A percentile compares a stretch with the other conserved stretches of the same genome.
Evolutionary conservation across 140 eudicot genomes (phyloP).

Genomic region (Stevia rebaudiana): DNA sequence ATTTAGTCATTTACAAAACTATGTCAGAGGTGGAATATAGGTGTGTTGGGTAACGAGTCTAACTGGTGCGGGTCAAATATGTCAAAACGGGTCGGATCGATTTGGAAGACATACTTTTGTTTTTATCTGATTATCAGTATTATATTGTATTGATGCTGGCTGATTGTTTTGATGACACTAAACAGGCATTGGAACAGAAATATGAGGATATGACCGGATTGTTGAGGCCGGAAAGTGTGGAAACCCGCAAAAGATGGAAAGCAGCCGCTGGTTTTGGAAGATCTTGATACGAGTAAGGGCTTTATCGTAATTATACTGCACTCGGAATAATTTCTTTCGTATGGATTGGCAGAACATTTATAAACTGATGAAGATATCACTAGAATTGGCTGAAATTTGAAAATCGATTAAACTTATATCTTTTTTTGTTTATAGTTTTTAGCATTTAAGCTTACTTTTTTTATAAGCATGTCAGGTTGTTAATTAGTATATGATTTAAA

Average conservation of each 20-base stretch:
- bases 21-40: neutral
- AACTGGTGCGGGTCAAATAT: neutral
- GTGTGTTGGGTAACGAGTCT: neutral
- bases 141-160: neutral
- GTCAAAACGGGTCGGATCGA: neutral
- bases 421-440: neutral
- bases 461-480: neutral
- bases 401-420: neutral
- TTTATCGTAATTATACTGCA: constrained; percentile 1
- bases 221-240: constrained; percentile 69
- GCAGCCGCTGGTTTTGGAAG: constrained; percentile 71
- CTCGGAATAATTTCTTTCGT: neutral
- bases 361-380: neutral
- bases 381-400: neutral
- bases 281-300: constrained; percentile 31
- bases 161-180: constrained; percentile 12
- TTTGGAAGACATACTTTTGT: neutral
- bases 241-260: constrained; percentile 49
- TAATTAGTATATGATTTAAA: neutral
- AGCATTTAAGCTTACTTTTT: neutral
- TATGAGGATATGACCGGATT: constrained; percentile 71
- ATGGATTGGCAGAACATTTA: neutral
- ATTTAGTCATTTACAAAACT: too few species aligned
- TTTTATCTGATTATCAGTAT: neutral
- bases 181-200: constrained; percentile 67